phyloP scores from a whole-genome alignment of 345 rosid species.

The Bruguiera sexangula region DNA sequence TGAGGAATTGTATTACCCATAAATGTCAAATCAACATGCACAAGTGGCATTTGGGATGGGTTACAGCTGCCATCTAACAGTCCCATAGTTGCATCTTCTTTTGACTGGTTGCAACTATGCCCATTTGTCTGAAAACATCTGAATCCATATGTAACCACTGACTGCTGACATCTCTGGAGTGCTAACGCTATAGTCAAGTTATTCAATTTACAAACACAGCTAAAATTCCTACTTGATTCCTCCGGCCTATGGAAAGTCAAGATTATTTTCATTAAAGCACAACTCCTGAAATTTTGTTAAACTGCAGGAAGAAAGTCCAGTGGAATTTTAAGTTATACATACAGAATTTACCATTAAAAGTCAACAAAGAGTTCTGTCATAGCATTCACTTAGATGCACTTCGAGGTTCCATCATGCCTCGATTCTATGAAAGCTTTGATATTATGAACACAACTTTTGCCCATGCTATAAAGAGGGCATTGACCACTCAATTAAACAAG shows the following conservation, averaged over 20 bases:
- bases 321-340: background rate
- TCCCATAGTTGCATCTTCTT: background rate
- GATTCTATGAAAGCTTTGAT: no score
- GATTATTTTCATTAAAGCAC: conserved; percentile 29
- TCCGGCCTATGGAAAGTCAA: background rate
- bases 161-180: background rate
- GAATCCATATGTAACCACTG: background rate
- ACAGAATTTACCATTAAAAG: background rate
- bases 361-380: background rate
- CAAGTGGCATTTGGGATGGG: background rate
- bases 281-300: conserved; percentile 52
- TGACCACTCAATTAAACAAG: conserved; percentile 2
- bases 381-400: background rate
- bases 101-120: background rate
- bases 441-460: no score
- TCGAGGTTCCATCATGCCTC: no score
- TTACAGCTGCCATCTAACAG: background rate
- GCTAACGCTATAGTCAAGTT: no score
- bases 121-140: background rate
- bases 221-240: conserved; percentile 8
- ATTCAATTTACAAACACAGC: background rate
- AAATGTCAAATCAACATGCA: background rate
- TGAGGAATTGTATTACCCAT: background rate
- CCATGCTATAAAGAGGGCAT: background rate
- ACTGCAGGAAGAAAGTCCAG: conserved; percentile 30